Conservation (phyloP, 2,329 filamentous ascomycete species). For the Botrytis fabae region DNA sequence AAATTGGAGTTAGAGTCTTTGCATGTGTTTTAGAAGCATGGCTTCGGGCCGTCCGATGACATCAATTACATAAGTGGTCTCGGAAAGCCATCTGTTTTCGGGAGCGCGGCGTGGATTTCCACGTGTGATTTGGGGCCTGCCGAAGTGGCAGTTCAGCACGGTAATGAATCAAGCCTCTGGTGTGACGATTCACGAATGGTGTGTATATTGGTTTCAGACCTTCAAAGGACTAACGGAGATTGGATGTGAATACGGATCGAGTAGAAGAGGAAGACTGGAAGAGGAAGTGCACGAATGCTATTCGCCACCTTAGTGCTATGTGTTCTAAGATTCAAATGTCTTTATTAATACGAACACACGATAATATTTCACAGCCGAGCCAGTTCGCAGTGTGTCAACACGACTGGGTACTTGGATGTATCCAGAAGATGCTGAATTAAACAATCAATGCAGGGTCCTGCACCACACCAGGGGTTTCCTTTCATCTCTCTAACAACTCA, state of each 20-base stretch:
- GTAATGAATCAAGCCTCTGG: not conserved
- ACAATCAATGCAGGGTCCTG: slow-evolving; percentile 12
- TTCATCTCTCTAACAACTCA: not conserved
- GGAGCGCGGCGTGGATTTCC: not conserved
- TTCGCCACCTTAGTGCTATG: not conserved
- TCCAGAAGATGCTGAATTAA: not conserved
- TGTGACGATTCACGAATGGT: not conserved
- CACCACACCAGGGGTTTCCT: slow-evolving; percentile 11
- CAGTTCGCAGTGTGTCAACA: not conserved
- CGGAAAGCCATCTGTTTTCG: not conserved
- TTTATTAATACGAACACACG: not conserved
- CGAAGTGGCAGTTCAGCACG: not conserved
- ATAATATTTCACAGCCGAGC: not conserved
- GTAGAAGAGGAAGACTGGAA: not conserved
- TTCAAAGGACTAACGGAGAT: not conserved
- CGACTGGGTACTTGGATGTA: not conserved
- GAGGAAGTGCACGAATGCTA: not conserved
- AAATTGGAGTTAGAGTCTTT: not conserved
- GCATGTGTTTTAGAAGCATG: not conserved
- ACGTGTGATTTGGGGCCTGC: not conserved
- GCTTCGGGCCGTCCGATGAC: not conserved
- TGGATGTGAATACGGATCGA: not conserved
- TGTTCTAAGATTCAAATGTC: not conserved
- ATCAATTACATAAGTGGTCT: slow-evolving; percentile 15
- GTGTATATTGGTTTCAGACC: not conserved